Conservation (phyloP, 2,329 filamentous ascomycete species). For the Colletotrichum orchidophilum region DNA sequence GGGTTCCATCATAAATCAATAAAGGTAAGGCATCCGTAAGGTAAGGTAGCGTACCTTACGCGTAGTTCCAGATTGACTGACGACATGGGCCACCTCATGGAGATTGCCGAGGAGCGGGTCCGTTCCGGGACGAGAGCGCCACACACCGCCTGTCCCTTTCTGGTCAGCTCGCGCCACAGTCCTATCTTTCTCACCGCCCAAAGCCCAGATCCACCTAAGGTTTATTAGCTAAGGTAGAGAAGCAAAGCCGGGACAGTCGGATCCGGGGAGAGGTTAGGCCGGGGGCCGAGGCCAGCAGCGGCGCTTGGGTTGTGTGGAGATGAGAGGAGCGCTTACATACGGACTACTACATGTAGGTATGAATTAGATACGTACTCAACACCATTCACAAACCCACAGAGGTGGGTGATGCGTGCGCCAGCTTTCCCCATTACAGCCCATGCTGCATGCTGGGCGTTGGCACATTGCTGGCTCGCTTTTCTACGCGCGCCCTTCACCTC, state of each 20-base stretch:
- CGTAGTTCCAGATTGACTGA: too few relatives aligned
- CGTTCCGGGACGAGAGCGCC: neutral
- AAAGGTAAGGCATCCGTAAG: neutral
- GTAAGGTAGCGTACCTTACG: neutral
- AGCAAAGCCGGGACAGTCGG: neutral
- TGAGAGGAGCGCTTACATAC: neutral
- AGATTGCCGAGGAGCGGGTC: neutral
- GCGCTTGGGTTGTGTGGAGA: neutral
- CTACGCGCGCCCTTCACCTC: neutral
- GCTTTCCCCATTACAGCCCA: neutral
- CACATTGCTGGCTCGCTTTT: neutral
- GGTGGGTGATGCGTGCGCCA: too few relatives aligned
- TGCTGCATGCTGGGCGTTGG: neutral
- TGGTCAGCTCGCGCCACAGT: neutral
- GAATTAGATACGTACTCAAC: too few relatives aligned
- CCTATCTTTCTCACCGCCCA: conserved; percentile 1
- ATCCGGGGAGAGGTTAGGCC: neutral
- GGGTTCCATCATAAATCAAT: conserved; percentile 13
- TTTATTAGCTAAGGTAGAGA: too few relatives aligned
- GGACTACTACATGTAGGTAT: too few relatives aligned
- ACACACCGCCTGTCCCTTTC: neutral
- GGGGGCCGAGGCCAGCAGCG: neutral
- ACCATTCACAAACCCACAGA: too few relatives aligned
- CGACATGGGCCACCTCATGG: neutral
- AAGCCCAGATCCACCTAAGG: too few relatives aligned